Conservation (phyloP, 495 filamentous ascomycete species). For the Aspergillus funiculosus region DNA sequence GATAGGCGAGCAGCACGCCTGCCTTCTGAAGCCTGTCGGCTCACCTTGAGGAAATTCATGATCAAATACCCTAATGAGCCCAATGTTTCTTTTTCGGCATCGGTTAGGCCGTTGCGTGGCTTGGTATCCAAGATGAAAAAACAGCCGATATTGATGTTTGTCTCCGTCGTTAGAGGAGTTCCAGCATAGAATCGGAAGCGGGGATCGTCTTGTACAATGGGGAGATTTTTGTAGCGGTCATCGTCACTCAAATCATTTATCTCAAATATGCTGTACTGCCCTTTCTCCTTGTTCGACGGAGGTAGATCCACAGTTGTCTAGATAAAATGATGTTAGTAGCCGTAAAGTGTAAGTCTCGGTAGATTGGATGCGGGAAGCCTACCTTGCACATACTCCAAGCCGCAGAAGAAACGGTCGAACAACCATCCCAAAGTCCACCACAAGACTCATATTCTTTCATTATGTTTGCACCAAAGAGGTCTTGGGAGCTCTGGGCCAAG, state of each 20-base stretch:
- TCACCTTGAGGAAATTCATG: conserved; percentile 59
- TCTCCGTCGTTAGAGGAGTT: conserved; percentile 55
- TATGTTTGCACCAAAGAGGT: conserved; percentile 22
- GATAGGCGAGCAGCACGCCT: conserved; percentile 54
- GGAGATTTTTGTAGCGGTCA: conserved; percentile 36
- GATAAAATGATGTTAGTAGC: neutral
- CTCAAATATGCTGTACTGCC: conserved; percentile 30
- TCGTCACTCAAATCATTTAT: conserved; percentile 37
- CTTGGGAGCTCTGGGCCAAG: conserved; percentile 49
- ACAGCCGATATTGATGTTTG: conserved; percentile 64
- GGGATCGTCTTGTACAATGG: conserved; percentile 39
- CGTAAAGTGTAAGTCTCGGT: conserved; percentile 1
- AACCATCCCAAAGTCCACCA: conserved; percentile 42
- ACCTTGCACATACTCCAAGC: conserved; percentile 45
- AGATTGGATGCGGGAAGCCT: conserved; percentile 10
- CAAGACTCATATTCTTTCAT: conserved; percentile 29
- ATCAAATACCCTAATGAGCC: conserved; percentile 49
- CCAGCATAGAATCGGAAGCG: conserved; percentile 46
- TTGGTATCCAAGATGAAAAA: conserved; percentile 58
- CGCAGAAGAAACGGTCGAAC: conserved; percentile 32
- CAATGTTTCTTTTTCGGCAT: conserved; percentile 36
- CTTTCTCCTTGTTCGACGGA: conserved; percentile 27
- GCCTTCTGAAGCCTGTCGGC: conserved; percentile 51
- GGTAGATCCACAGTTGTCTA: conserved; percentile 33
- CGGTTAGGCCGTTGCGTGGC: conserved; percentile 31